Evolutionary conservation across 2,329 filamentous ascomycete species (phyloP), one percentile per base, ranked within the genome.

Genomic region (Claviceps purpurea): DNA sequence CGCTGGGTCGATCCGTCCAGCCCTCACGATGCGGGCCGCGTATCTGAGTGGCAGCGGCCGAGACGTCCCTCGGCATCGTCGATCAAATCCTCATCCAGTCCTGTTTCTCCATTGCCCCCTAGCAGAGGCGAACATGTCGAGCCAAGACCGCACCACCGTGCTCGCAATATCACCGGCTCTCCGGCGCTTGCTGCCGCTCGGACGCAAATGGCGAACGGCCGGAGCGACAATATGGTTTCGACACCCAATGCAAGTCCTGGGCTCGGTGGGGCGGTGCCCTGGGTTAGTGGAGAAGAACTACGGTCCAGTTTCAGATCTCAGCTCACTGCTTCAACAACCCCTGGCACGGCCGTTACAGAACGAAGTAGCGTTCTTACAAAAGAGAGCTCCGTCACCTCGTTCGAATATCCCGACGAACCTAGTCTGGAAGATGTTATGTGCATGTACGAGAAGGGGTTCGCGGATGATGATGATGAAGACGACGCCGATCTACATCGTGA

Each of bases 331-430:
- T 79, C 77, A 3, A 77, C 76, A 5, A 69, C 71, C 26, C 76
- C 75, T 37, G 89, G 84, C 24, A 78, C 76, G 2, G 58, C 66
- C 5, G 81, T 83, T n/a, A 94, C 88, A 1, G 87, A 91, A 62
- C 78, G 87, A 55, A 94, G 87, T 65, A 95, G 89, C 62, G 75
- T 93, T 49, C 66, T 84, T 57, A 93, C 89, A 3, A 89, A 87
- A 59, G 80, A 81, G 55, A 94, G 86, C 70, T 89, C 86, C 1
- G 75, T 83, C 50, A 85, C 70, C 69, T 93, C 73, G 56, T 76
- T 75, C 66, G 67, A 64, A 41, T 66, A 70, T 16, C 73, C 77
- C 55, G 79, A 82, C 56, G 78, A 77, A 42, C 72, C 78, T 52
- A 82, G 78, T 59, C 70, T 85, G 37, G 79, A 84, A 58, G 80